These are phyloP conservation scores for Tagetes patula DNA, from an alignment of 129 eudicot genomes.

Conservation along the genomic window DNA sequence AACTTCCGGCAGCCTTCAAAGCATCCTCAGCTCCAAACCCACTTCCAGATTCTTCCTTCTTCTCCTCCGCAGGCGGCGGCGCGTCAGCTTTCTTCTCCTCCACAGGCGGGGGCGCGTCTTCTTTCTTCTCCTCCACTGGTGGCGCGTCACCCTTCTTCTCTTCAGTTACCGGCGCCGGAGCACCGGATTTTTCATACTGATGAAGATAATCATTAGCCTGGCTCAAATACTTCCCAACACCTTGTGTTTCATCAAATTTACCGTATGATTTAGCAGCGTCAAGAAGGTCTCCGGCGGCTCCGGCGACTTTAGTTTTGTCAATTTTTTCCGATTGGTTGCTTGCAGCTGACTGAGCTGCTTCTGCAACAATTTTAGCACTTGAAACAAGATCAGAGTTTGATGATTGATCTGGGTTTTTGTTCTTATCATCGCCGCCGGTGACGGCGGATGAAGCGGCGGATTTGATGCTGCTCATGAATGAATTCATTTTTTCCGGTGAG, in stretches of 20 bases:
- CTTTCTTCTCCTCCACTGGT: background rate
- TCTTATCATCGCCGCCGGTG: slow-evolving; percentile 27
- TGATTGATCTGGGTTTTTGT: slow-evolving; percentile 10
- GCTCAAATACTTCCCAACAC: slow-evolving; percentile 57
- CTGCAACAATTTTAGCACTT: slow-evolving; percentile 59
- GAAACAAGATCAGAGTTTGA: slow-evolving; percentile 38
- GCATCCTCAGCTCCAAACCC: slow-evolving; percentile 51
- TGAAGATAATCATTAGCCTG: slow-evolving; percentile 68
- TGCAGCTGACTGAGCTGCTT: slow-evolving; percentile 48
- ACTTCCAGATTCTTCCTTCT: slow-evolving; percentile 37
- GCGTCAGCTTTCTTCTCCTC: slow-evolving; percentile 10
- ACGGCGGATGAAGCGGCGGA: slow-evolving; percentile 22
- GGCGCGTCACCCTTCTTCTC: slow-evolving; percentile 1
- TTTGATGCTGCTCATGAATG: slow-evolving; percentile 29
- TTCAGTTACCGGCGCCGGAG: background rate
- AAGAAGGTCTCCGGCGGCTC: slow-evolving; percentile 60
- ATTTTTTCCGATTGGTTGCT: slow-evolving; percentile 42
- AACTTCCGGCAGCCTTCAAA: slow-evolving; percentile 59
- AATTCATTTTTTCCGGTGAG: slow-evolving; percentile 31
- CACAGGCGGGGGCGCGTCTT: slow-evolving; percentile 4
- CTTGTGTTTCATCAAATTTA: slow-evolving; percentile 52
- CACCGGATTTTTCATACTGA: slow-evolving; percentile 43
- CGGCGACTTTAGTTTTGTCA: slow-evolving; percentile 60
- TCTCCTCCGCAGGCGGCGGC: slow-evolving; percentile 14
- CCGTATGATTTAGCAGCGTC: slow-evolving; percentile 55